phyloP scores from a whole-genome alignment of 495 filamentous ascomycete species.

The Massariosphaeria phaeospora region DNA sequence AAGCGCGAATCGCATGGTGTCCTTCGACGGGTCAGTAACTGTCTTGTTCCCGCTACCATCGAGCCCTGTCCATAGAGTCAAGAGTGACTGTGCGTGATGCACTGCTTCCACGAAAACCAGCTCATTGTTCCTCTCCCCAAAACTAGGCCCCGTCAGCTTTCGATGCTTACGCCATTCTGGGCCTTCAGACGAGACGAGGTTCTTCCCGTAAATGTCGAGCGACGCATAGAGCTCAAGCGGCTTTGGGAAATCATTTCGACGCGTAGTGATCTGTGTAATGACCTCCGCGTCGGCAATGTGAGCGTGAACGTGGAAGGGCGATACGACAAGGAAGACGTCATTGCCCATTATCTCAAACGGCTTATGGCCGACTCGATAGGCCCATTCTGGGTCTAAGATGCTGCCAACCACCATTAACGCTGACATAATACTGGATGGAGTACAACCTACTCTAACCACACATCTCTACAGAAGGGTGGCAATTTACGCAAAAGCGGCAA shows the following conservation, averaged over 20 bases:
- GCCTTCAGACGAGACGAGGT: constrained; percentile 62
- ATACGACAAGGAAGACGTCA: constrained; percentile 55
- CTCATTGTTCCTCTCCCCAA: constrained; percentile 67
- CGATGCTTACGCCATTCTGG: constrained; percentile 61
- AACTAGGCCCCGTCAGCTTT: constrained; percentile 61
- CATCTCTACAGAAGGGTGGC: constrained; percentile 41
- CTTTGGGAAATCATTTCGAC: constrained; percentile 65
- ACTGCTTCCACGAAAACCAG: constrained; percentile 59
- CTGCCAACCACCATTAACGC: not conserved
- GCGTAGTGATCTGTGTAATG: constrained; percentile 54
- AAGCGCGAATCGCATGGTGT: constrained; percentile 59
- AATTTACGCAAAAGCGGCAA: constrained; percentile 48
- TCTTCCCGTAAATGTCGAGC: constrained; percentile 59
- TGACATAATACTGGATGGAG: not conserved
- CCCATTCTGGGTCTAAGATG: constrained; percentile 42
- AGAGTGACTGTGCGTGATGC: constrained; percentile 53
- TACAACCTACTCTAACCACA: constrained; percentile 44
- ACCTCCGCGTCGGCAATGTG: constrained; percentile 54
- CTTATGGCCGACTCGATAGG: constrained; percentile 41
- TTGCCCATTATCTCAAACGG: constrained; percentile 42
- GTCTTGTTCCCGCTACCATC: constrained; percentile 41
- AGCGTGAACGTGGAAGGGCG: constrained; percentile 45
- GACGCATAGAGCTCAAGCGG: constrained; percentile 52
- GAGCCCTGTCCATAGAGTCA: constrained; percentile 47
- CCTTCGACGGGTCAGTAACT: constrained; percentile 49